Evolutionary conservation across 208 protist species (phyloP).

Genomic region (Trypanosoma platydactyli): DNA sequence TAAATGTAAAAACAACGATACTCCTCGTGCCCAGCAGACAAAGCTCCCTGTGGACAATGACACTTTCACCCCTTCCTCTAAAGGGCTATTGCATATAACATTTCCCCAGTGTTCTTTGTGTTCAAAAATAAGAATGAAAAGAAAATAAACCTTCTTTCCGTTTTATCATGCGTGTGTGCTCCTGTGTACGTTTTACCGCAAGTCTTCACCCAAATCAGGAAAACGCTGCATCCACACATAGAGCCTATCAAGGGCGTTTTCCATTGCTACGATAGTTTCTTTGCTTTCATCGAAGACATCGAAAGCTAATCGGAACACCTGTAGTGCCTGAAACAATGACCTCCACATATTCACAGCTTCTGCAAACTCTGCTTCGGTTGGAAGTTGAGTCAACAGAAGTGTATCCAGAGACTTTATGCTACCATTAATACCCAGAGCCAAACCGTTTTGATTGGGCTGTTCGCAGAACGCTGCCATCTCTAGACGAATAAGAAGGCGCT

Average conservation of each 20-base stretch:
- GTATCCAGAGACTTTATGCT: conserved; percentile 14
- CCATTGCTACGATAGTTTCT: conserved; percentile 24
- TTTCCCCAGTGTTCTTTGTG: too few relatives aligned
- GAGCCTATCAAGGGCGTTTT: conserved; percentile 24
- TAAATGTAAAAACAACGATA: conserved; percentile 3
- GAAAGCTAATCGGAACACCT: conserved; percentile 26
- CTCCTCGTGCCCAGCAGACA: too few relatives aligned
- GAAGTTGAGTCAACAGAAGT: neutral
- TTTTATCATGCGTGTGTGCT: neutral
- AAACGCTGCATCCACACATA: conserved; percentile 13
- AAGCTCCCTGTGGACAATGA: too few relatives aligned
- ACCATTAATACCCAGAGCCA: conserved; percentile 27
- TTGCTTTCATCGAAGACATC: conserved; percentile 33
- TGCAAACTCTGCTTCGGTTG: neutral
- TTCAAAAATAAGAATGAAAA: too few relatives aligned
- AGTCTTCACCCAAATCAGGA: conserved; percentile 1
- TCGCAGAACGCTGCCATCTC: conserved; percentile 29
- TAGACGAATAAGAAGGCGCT: conserved; percentile 22
- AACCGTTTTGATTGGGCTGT: conserved; percentile 17
- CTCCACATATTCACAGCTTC: conserved; percentile 18
- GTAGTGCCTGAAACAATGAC: conserved; percentile 15
- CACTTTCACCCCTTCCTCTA: too few relatives aligned
- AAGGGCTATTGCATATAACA: too few relatives aligned
- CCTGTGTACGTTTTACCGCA: conserved; percentile 3
- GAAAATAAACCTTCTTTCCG: neutral